Conservation (phyloP, 2,329 filamentous ascomycete genomes). For the Cladophialophora bantiana region DNA sequence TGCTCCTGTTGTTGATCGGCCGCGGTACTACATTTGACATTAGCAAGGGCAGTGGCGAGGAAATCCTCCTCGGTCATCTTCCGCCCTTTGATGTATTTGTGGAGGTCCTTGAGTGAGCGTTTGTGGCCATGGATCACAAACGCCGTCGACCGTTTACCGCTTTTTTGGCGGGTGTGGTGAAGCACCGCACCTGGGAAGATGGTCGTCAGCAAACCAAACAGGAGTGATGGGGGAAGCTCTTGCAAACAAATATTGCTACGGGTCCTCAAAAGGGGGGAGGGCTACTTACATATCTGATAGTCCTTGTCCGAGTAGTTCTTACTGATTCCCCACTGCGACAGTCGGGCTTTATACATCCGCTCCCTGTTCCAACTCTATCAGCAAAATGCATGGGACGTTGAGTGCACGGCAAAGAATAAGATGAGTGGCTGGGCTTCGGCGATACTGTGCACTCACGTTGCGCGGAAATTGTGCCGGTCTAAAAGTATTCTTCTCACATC, state of each 20-base stretch:
- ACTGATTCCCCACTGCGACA: slow-evolving; percentile 39
- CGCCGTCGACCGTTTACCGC: slow-evolving; percentile 36
- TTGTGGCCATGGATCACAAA: slow-evolving; percentile 40
- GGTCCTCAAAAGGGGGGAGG: neutral
- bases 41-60: slow-evolving; percentile 34
- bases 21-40: slow-evolving; percentile 23
- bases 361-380: slow-evolving; percentile 27
- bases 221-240: neutral
- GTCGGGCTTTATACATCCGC: slow-evolving; percentile 38
- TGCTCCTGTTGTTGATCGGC: slow-evolving; percentile 30
- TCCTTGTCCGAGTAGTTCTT: slow-evolving; percentile 42
- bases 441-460: slow-evolving; percentile 35
- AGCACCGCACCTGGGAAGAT: slow-evolving; percentile 26
- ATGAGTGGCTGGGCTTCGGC: slow-evolving; percentile 16
- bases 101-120: slow-evolving; percentile 39
- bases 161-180: slow-evolving; percentile 35
- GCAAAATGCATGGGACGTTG: slow-evolving; percentile 10
- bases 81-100: slow-evolving; percentile 41
- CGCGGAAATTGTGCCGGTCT: slow-evolving; percentile 37
- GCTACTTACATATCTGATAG: slow-evolving; percentile 36
- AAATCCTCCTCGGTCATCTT: slow-evolving; percentile 41
- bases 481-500: slow-evolving; percentile 38
- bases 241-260: neutral
- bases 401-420: slow-evolving; percentile 3
- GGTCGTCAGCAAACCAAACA: neutral